Evolutionary conservation across 2,329 filamentous ascomycete species (phyloP), one percentile per base, ranked within the genome.

Genomic region (Botrytis galanthina): DNA sequence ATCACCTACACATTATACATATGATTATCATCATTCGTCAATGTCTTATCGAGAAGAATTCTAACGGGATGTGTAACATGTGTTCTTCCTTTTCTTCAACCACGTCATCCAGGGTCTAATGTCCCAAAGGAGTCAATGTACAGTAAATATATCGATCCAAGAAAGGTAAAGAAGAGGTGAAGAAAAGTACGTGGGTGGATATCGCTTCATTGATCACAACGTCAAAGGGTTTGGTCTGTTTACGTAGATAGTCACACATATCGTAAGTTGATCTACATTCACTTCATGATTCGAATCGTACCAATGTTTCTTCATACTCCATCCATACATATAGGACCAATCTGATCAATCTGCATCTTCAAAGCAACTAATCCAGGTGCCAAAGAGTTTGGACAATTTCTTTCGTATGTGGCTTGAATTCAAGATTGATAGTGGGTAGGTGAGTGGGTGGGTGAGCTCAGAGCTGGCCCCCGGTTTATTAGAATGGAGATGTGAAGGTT

Each of bases 391-490:
- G 26, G 26, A 16, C 8, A n/a, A 8, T 10, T 32, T 35, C 44
- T 48, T 66, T 66, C 63, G 63, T 66, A 66, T 66, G 63, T 66
- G 63, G 44, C 63, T 48, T 48, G 63, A n/a, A 26, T 18, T 5
- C 16, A 32, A 37, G n/a, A 35, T 32, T 9, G 60, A 62, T n/a
- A n/a, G 48, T 54, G 48, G 39, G 39, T 42, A 12, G 20, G 22
- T 39, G 59, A 35, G 26, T 42, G 39, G 20, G 22, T 39, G 59
- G 59, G 26, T 61, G 59, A n/a, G 37, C 2, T 22, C 4, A n/a
- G n/a, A 29, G 10, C 6, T 46, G 62, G 16, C 61, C 7, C 6
- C 42, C n/a, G 18, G 39, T 64, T 46, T 63, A 26, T 35, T 35
- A 35, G 32, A 35, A 37, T 60, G 9, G 57, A 60, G 57, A 60